A percentile compares a stretch with the other conserved stretches of the same genome.
These are phyloP conservation scores for Russula sp. DNA, from an alignment of 768 basidiomycete species.

Conservation along the genomic window DNA sequence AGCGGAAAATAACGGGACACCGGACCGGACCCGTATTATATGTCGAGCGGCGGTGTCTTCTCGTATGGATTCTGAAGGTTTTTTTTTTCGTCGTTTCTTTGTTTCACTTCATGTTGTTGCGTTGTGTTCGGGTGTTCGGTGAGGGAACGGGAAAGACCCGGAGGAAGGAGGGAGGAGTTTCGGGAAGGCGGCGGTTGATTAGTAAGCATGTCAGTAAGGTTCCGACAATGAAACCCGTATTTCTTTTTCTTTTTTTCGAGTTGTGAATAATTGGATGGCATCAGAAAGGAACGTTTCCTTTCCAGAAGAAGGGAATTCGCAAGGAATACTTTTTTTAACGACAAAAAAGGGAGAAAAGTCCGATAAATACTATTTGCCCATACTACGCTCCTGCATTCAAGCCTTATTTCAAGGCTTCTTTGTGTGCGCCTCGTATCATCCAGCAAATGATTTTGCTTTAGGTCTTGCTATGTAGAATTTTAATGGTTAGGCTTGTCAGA, in stretches of 20 bases:
- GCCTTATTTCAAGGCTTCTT: too few species aligned
- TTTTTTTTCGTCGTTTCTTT: not conserved
- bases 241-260: not conserved
- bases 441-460: not conserved
- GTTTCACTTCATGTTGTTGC: not conserved
- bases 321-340: not conserved
- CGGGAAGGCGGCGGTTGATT: not conserved
- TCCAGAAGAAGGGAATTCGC: conserved; percentile 6
- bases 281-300: conserved; percentile 13
- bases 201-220: conserved; percentile 15
- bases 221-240: conserved; percentile 10
- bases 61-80: not conserved
- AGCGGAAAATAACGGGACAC: not conserved
- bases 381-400: too few species aligned
- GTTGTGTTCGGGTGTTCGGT: not conserved
- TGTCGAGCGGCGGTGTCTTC: too few species aligned
- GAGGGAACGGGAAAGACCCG: not conserved
- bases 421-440: not conserved
- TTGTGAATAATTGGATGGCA: not conserved
- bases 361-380: not conserved
- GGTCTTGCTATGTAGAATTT: not conserved
- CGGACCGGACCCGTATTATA: conserved; percentile 6
- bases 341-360: not conserved
- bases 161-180: not conserved
- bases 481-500: not conserved